These are phyloP conservation scores for Cornus suecica DNA, from an alignment of 148 eudicot species.

Conservation along the genomic window DNA sequence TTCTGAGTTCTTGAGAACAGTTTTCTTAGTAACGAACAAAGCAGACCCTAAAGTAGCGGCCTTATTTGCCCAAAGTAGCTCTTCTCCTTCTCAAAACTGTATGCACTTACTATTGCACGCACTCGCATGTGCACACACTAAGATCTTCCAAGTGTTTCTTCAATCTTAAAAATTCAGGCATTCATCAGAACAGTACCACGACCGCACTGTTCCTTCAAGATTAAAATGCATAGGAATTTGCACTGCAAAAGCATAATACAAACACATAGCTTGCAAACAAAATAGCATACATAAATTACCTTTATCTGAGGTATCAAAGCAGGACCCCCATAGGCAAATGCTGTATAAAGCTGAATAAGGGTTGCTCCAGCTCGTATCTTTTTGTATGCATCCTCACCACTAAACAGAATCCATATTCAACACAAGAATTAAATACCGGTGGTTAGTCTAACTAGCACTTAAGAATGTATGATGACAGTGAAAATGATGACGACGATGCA, in stretches of 20 bases:
- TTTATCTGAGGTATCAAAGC: constrained; percentile 91
- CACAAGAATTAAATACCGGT: background rate
- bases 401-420: constrained; percentile 29
- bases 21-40: too few species aligned
- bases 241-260: background rate
- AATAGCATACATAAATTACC: constrained; percentile 35
- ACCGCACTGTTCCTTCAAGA: too few species aligned
- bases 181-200: too few species aligned
- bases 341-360: constrained; percentile 91
- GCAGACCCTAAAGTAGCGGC: too few species aligned
- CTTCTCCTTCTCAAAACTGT: background rate
- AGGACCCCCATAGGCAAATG: constrained; percentile 95
- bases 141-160: background rate
- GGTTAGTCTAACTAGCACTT: background rate
- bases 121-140: background rate
- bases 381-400: constrained; percentile 97
- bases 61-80: background rate
- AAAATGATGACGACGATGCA: constrained; percentile 2
- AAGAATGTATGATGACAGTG: background rate
- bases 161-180: background rate
- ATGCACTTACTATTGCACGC: background rate
- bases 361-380: constrained; percentile 93
- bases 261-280: background rate
- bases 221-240: too few species aligned
- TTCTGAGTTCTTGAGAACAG: too few species aligned